These are phyloP conservation scores for Silene vulgaris DNA, from an alignment of 179 eudicot genomes.

Conservation along the genomic window DNA sequence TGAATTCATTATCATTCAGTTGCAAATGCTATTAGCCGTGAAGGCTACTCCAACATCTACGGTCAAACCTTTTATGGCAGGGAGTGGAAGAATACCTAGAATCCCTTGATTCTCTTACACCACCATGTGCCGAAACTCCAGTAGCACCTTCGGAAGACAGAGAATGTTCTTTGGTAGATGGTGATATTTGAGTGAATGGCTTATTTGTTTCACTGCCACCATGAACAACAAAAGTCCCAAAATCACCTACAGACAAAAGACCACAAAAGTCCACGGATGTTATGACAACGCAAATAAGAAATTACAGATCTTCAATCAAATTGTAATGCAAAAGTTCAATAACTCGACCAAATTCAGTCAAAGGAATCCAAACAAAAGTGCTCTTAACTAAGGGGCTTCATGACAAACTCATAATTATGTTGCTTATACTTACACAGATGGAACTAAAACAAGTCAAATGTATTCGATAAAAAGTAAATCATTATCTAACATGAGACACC, in stretches of 20 bases:
- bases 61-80: neutral
- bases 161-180: constrained; percentile 25
- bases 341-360: neutral
- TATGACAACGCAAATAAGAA: neutral
- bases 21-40: neutral
- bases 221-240: constrained; percentile 80
- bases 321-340: neutral
- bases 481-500: neutral
- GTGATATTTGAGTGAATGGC: constrained; percentile 29
- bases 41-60: neutral
- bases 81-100: constrained; percentile 21
- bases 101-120: constrained; percentile 34
- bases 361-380: neutral
- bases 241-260: constrained; percentile 54
- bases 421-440: neutral
- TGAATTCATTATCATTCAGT: neutral
- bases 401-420: neutral
- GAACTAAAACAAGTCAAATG: neutral
- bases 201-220: constrained; percentile 49
- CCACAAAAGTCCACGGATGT: neutral
- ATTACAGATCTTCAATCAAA: neutral
- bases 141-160: constrained; percentile 29
- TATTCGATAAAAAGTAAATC: neutral
- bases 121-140: constrained; percentile 37
- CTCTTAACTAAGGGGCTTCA: neutral